These are phyloP conservation scores for Cladophialophora chaetospira DNA, from an alignment of 2,329 filamentous ascomycete genomes.

Conservation along the genomic window DNA sequence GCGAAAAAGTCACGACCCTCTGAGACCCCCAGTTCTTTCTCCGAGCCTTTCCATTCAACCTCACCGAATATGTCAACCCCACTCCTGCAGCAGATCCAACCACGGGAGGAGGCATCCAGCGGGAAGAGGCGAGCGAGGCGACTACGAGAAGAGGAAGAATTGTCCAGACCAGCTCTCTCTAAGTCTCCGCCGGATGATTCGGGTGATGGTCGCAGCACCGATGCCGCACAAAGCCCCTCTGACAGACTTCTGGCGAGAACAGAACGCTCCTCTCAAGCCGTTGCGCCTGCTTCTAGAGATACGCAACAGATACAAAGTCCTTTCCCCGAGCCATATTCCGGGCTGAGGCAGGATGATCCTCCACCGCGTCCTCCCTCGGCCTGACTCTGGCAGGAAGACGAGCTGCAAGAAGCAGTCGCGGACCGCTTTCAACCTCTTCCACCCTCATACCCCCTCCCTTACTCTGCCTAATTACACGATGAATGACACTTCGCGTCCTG, in stretches of 20 bases:
- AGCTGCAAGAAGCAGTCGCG: background rate
- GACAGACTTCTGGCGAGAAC: slow-evolving; percentile 26
- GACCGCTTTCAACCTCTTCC: background rate
- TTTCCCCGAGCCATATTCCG: slow-evolving; percentile 5
- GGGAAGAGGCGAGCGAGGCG: slow-evolving; percentile 24
- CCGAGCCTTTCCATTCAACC: slow-evolving; percentile 20
- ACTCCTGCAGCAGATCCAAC: slow-evolving; percentile 9
- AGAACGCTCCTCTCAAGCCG: slow-evolving; percentile 24
- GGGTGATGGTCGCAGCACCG: slow-evolving; percentile 23
- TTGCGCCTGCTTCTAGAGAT: slow-evolving; percentile 17
- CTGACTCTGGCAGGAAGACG: background rate
- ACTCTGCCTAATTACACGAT: background rate
- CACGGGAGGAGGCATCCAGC: slow-evolving; percentile 26
- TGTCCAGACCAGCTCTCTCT: background rate
- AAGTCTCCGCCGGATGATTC: slow-evolving; percentile 25
- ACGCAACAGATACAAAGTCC: slow-evolving; percentile 19
- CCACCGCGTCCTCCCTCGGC: slow-evolving; percentile 9
- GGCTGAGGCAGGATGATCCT: slow-evolving; percentile 7
- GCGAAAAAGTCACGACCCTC: slow-evolving; percentile 32
- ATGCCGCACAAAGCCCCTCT: slow-evolving; percentile 26
- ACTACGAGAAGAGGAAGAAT: slow-evolving; percentile 17
- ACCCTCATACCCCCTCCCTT: background rate
- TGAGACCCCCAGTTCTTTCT: slow-evolving; percentile 20
- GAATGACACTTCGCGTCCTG: background rate
- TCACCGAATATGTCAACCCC: slow-evolving; percentile 26